Conservation (phyloP, 2,329 filamentous ascomycete genomes). For the Ascochyta clinopodiicola region DNA sequence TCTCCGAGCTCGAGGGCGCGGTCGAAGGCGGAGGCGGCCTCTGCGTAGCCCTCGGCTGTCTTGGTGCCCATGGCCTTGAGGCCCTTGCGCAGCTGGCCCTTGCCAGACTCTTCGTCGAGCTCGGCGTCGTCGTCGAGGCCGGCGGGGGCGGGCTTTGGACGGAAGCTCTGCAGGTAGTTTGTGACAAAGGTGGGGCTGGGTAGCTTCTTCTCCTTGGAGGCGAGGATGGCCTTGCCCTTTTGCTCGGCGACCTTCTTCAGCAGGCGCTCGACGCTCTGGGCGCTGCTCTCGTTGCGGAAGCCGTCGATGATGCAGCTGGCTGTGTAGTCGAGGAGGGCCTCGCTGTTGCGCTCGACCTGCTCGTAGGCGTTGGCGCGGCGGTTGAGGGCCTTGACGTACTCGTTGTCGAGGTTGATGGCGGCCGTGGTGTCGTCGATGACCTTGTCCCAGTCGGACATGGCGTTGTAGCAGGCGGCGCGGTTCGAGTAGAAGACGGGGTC, state of each 20-base stretch:
- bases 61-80: conserved; percentile 81
- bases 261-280: conserved; percentile 87
- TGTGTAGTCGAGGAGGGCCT: conserved; percentile 95
- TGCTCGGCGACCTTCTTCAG: conserved; percentile 96
- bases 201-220: conserved; percentile 80
- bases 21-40: conserved; percentile 85
- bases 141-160: conserved; percentile 76
- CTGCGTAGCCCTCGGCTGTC: conserved; percentile 89
- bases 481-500: conserved; percentile 99
- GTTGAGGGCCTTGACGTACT: conserved; percentile 98
- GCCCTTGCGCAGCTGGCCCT: conserved; percentile 84
- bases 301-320: conserved; percentile 99
- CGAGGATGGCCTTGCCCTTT: conserved; percentile 89
- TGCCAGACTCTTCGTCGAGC: conserved; percentile 76
- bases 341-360: conserved; percentile 86
- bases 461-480: conserved; percentile 96
- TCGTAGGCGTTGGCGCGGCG: conserved; percentile 96
- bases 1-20: conserved; percentile 83
- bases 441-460: conserved; percentile 90
- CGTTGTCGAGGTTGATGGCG: conserved; percentile 88
- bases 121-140: conserved; percentile 85
- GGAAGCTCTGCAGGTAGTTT: conserved; percentile 99
- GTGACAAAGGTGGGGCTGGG: conserved; percentile 96
- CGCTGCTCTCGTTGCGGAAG: conserved; percentile 90
- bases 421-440: conserved; percentile 97